A percentile compares a stretch with the other conserved stretches of the same genome.
Evolutionary conservation across 805 yeast species (phyloP).

Genomic region (Yarrowia osloensis): DNA sequence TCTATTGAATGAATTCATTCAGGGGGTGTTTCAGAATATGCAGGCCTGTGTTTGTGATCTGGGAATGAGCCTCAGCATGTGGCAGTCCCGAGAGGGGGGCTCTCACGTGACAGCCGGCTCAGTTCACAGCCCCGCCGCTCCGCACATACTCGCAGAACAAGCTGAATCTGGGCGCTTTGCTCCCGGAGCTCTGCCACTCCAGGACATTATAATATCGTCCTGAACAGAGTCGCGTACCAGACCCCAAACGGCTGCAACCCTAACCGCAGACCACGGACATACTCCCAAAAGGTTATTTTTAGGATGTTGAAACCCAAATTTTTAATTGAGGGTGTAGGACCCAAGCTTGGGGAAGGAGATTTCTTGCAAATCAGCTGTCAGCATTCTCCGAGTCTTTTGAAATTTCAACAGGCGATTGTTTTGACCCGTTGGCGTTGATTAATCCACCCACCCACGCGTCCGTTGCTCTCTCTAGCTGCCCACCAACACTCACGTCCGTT

Average conservation of each 20-base stretch:
- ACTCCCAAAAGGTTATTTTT: conserved; percentile 15
- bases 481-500: no score
- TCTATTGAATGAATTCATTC: background rate
- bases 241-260: background rate
- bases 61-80: background rate
- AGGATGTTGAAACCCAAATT: background rate
- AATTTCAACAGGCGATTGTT: no score
- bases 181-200: no score
- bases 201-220: background rate
- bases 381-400: no score
- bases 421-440: no score
- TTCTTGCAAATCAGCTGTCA: background rate
- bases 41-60: background rate
- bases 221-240: background rate
- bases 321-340: background rate
- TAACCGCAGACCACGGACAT: background rate
- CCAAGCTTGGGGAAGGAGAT: background rate
- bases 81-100: background rate
- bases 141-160: no score
- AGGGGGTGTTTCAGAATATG: conserved; percentile 30
- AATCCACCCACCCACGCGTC: no score
- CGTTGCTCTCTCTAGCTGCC: no score
- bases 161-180: no score
- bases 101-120: background rate
- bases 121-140: no score